Evolutionary conservation across 306 rosid species (phyloP), one percentile per base, ranked within the genome.

Genomic region (Vigna reflexopilosa): DNA sequence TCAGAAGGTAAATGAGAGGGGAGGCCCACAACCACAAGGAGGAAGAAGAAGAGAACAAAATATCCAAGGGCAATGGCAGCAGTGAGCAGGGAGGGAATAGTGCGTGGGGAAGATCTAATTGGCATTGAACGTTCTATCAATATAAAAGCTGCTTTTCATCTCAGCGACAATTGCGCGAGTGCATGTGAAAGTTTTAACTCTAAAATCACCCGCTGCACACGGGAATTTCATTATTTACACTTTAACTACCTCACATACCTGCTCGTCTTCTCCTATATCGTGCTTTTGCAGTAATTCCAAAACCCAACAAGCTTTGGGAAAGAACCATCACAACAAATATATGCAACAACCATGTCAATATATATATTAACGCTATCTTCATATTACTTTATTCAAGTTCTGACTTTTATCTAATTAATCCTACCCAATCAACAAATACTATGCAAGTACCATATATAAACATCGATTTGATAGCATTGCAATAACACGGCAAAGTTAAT

Each of bases 91-190:
- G 77, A 45, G 34, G 78, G 58, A 17, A 22, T 48, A 17, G 78
- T n/a, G 79, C 50, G 79, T 62, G 63, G 49, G 72, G 45, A 59
- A 73, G 69, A 61, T 49, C n/a, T 45, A 4, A 8, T 24, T 13
- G 9, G 67, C 65, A 26, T 24, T 67, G 47, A 47, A 55, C 32
- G 51, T 52, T 49, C 75, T 24, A 26, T 32, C 16, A 32, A 42
- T 13, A 86, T 81, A 84, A 83, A 89, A 84, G 88, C 85, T 85
- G 85, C 34, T 55, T 71, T 50, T 40, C 67, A 5, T 50, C 47
- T 22, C 87, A 83, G 90, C 96, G 88, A 4, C 17, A 81, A 72
- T 74, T 66, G 63, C 86, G 90, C 93, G 91, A 81, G 88, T 83
- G 87, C 95, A 90, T 86, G 93, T 87, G 91, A 86, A 30, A 9